These are phyloP conservation scores for Starmerella apicola DNA, from an alignment of 805 yeast species.

Conservation along the genomic window DNA sequence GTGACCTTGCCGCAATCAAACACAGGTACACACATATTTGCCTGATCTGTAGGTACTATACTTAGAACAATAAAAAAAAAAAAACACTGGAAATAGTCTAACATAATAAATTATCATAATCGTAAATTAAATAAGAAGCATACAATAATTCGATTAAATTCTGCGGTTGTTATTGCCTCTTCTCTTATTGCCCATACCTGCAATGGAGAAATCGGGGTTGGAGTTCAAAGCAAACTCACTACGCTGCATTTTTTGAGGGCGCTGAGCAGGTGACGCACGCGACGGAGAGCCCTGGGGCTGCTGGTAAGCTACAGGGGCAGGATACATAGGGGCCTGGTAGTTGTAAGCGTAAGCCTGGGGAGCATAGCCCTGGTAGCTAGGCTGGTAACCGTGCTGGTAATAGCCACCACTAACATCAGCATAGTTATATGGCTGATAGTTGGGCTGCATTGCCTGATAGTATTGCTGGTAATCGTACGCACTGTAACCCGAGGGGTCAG, in stretches of 20 bases:
- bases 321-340: neutral
- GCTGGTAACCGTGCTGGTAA: neutral
- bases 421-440: too few species aligned
- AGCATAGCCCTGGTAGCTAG: neutral
- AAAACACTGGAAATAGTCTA: neutral
- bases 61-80: too few species aligned
- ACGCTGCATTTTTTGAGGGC: conserved; percentile 2
- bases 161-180: neutral
- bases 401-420: too few species aligned
- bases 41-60: too few species aligned
- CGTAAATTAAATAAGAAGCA: too few species aligned
- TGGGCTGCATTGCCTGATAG: too few species aligned
- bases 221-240: conserved; percentile 18
- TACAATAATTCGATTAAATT: neutral
- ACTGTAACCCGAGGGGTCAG: too few species aligned
- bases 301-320: neutral
- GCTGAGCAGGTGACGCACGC: neutral
- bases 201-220: conserved; percentile 21
- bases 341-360: neutral
- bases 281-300: neutral
- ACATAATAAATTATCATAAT: too few species aligned
- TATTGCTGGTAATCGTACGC: too few species aligned
- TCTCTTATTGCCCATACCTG: conserved; percentile 7
- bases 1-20: too few species aligned
- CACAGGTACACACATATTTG: too few species aligned